Evolutionary conservation across 2,329 filamentous ascomycete genomes (phyloP).

Genomic region (Fulvia fulva): DNA sequence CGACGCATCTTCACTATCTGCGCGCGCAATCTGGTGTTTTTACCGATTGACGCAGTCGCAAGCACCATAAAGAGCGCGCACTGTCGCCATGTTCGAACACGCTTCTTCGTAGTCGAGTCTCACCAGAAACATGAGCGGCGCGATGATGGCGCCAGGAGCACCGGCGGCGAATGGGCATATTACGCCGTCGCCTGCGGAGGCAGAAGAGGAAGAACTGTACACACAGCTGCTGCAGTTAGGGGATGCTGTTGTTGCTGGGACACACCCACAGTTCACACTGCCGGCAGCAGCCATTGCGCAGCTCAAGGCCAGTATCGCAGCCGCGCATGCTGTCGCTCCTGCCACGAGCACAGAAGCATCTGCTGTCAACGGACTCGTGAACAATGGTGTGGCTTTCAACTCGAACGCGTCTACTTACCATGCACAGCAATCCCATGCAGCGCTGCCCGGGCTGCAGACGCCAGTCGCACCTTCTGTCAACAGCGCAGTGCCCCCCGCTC

Average conservation of each 20-base stretch:
- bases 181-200: constrained; percentile 17
- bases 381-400: constrained; percentile 19
- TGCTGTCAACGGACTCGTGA: constrained; percentile 9
- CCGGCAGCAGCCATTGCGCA: constrained; percentile 49
- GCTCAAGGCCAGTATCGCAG: constrained; percentile 24
- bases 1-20: background rate
- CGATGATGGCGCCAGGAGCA: constrained; percentile 19
- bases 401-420: constrained; percentile 24
- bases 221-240: constrained; percentile 76
- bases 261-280: constrained; percentile 60
- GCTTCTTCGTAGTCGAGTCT: constrained; percentile 11
- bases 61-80: background rate
- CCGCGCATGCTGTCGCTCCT: constrained; percentile 6
- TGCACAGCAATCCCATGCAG: constrained; percentile 15
- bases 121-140: background rate
- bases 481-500: constrained; percentile 8
- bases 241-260: constrained; percentile 75
- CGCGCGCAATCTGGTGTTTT: background rate
- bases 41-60: background rate
- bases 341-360: constrained; percentile 5
- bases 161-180: constrained; percentile 17
- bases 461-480: constrained; percentile 6
- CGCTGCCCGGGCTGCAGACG: constrained; percentile 24
- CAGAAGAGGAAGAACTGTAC: constrained; percentile 49
- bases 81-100: constrained; percentile 15